Percentiles rank a stretch among this genome's conserved stretches.
Conservation (phyloP, 768 basidiomycete genomes). For the Russula dissimulans region DNA sequence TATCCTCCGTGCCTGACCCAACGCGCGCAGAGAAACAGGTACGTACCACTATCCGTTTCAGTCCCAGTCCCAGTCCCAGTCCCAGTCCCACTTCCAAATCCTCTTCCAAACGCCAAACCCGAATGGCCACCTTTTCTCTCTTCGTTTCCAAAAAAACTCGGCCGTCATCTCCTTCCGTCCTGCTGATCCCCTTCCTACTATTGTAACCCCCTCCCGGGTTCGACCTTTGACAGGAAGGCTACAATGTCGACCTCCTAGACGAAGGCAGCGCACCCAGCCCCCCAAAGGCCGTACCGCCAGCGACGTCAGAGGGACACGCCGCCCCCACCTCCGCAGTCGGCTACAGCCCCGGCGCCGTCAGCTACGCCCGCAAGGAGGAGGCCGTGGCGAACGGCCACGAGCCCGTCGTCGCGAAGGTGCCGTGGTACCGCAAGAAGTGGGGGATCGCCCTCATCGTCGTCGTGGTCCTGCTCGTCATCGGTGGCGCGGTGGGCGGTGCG, state of each 20-base stretch:
- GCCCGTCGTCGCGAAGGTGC: constrained; percentile 5
- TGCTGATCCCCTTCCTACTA: no score
- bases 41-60: neutral
- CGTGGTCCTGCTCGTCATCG: constrained; percentile 35
- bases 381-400: constrained; percentile 11
- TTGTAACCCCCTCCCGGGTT: neutral
- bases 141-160: no score
- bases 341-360: constrained; percentile 10
- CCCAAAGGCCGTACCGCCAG: constrained; percentile 11
- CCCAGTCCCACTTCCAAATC: no score
- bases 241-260: constrained; percentile 39
- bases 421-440: constrained; percentile 44
- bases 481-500: constrained; percentile 47
- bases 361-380: constrained; percentile 14
- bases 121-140: no score
- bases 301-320: constrained; percentile 19
- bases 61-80: neutral
- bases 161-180: neutral
- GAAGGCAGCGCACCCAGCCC: constrained; percentile 20
- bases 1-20: constrained; percentile 25
- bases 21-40: constrained; percentile 28
- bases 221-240: constrained; percentile 37
- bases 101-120: no score
- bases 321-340: neutral
- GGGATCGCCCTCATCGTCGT: constrained; percentile 35